Evolutionary conservation across 2,329 filamentous ascomycete genomes (phyloP).

Genomic region (Xylaria sp.): DNA sequence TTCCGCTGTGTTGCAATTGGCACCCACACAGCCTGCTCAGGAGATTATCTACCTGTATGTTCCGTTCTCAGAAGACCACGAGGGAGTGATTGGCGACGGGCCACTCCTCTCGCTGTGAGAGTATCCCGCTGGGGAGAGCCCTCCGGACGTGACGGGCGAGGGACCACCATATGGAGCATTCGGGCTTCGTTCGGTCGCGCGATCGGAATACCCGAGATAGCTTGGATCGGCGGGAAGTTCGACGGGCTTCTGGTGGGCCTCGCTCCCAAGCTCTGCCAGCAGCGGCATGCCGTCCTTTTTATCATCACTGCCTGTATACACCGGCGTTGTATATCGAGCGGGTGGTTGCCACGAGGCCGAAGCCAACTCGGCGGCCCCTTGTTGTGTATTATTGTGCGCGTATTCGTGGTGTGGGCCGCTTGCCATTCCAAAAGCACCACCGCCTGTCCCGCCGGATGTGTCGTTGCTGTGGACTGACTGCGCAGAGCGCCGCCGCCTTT

Average conservation of each 20-base stretch:
- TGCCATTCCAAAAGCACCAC: neutral
- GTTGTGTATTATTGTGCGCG: slow-evolving; percentile 44
- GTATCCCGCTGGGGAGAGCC: slow-evolving; percentile 19
- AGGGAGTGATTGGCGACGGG: slow-evolving; percentile 21
- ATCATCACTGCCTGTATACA: slow-evolving; percentile 22
- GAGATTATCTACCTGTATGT: slow-evolving; percentile 22
- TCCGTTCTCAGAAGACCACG: slow-evolving; percentile 23
- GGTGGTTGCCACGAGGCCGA: slow-evolving; percentile 35
- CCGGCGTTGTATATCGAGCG: slow-evolving; percentile 21
- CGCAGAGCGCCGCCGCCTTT: slow-evolving; percentile 39
- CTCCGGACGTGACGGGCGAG: slow-evolving; percentile 12
- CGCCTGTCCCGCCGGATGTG: slow-evolving; percentile 7
- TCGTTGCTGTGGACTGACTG: slow-evolving; percentile 27
- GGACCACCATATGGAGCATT: neutral
- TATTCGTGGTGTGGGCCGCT: slow-evolving; percentile 31
- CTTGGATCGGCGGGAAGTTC: slow-evolving; percentile 38
- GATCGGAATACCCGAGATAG: slow-evolving; percentile 28
- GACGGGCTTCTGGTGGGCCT: slow-evolving; percentile 23
- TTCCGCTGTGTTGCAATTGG: neutral
- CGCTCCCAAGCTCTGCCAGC: slow-evolving; percentile 41
- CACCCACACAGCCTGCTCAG: too few relatives aligned
- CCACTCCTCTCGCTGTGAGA: slow-evolving; percentile 24
- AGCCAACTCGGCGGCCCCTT: slow-evolving; percentile 40
- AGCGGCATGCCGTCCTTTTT: slow-evolving; percentile 39
- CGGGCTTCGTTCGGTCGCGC: neutral